Percentiles rank a stretch among this genome's conserved stretches.
Evolutionary conservation across 2,329 filamentous ascomycete species (phyloP).

Genomic region (Zymoseptoria passerinii): DNA sequence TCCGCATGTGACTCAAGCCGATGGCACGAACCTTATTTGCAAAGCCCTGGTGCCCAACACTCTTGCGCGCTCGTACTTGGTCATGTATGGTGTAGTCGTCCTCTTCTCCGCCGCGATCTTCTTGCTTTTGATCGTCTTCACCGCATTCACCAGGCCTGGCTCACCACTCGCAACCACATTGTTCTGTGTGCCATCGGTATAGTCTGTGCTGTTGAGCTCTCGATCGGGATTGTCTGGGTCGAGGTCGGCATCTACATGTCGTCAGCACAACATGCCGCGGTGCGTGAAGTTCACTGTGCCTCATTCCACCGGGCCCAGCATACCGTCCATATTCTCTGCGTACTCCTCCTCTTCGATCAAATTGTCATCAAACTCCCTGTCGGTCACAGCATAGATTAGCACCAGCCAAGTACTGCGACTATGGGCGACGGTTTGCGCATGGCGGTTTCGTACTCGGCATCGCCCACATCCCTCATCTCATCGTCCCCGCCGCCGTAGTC

Average conservation of each 20-base stretch:
- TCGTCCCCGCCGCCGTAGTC: constrained; percentile 39
- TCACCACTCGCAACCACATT: constrained; percentile 45
- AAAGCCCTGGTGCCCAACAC: constrained; percentile 87
- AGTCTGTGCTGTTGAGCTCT: constrained; percentile 24
- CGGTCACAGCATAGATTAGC: constrained; percentile 1
- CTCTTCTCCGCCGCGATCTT: constrained; percentile 84
- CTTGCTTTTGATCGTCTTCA: constrained; percentile 60
- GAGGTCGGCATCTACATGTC: not conserved
- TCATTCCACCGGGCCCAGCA: not conserved
- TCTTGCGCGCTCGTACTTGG: constrained; percentile 93
- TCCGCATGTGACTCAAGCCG: not conserved
- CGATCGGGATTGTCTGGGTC: constrained; percentile 1
- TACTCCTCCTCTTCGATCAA: constrained; percentile 44
- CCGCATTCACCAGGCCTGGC: constrained; percentile 40
- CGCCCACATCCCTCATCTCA: constrained; percentile 30
- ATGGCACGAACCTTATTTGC: constrained; percentile 69
- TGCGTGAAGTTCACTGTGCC: not conserved
- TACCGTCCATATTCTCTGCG: constrained; percentile 45
- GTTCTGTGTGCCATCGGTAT: constrained; percentile 26
- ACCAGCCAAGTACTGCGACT: no score
- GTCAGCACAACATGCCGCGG: not conserved
- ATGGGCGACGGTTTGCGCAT: not conserved
- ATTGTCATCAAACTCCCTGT: constrained; percentile 31
- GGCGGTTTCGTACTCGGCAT: constrained; percentile 22
- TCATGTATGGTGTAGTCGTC: constrained; percentile 96